Base-by-base conservation (phyloP, 768 basidiomycete genomes). In the Grammothele lineata region DNA sequence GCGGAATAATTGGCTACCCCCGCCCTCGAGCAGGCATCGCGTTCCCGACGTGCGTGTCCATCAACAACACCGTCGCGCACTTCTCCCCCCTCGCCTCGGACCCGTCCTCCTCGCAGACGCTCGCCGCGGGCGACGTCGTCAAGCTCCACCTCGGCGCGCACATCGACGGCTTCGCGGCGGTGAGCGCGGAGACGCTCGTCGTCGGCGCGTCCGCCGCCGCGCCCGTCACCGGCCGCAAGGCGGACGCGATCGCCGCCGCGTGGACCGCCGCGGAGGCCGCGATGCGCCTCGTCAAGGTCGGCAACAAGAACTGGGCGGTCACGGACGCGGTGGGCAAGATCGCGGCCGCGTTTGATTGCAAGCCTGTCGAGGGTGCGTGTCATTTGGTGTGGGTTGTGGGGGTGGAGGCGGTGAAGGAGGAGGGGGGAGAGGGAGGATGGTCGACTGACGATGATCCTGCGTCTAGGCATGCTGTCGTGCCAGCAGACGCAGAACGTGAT, bases 131-230 rank as follows among this genome's bases (percentile, higher is more conserved):
- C 50, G 96, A 99, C 65, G 83, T 99, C 48, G 95, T 98, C 56
- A 98, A 97, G 71, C 70, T 99, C 54, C 91, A 94, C 66, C 76
- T 98, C 50, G 96, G 96, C 37, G 93, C 94, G 17, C 96, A 99
- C 62, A 92, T 99, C 67, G 95, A 98, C 65, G 96, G 96, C 47
- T 97, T 89, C 67, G 93, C 94, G 17, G 83, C 92, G 44, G 83
- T 96, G 66, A 82, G 81, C 62, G 96, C 92, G 26, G 96, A 99
- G 68, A 97, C 95, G 43, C 67, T 98, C 59, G 81, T 96, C 50
- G 80, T 97, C 25, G 90, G 92, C 33, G 85, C 91, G 30, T 82
- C 81, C 45, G 69, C 75, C 19, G 71, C 79, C 45, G 73, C 76
- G 48, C 92, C 91, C 18, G 87, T 85, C 18, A 92, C 87, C 3